phyloP scores from a whole-genome alignment of 106 monocot species.

The Agapanthus africanus region DNA sequence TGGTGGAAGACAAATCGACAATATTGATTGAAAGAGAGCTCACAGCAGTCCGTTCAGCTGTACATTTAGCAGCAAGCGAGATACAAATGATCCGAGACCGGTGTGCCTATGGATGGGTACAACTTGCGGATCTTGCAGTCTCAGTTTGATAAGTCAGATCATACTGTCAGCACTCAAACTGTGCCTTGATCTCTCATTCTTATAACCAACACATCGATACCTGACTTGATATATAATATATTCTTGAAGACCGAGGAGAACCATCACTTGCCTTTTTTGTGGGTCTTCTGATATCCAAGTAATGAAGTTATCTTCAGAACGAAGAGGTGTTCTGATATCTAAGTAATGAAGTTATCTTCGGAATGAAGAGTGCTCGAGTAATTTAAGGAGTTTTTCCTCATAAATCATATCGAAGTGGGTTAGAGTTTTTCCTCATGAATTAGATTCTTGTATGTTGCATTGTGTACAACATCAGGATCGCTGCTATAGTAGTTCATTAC shows the following conservation, averaged over 20 bases:
- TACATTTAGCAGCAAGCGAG: slow-evolving; percentile 33
- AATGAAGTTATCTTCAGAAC: too few species aligned
- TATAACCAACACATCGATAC: background rate
- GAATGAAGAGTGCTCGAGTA: background rate
- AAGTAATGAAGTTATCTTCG: background rate
- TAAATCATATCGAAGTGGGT: too few species aligned
- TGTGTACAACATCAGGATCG: too few species aligned
- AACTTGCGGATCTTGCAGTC: slow-evolving; percentile 45
- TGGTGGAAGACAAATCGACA: slow-evolving; percentile 43
- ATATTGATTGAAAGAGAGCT: slow-evolving; percentile 49
- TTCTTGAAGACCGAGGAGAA: too few species aligned
- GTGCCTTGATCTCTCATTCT: background rate
- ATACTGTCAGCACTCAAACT: background rate
- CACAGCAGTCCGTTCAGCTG: slow-evolving; percentile 16
- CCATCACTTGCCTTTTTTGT: background rate
- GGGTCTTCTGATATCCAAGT: too few species aligned
- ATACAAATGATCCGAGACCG: slow-evolving; percentile 59
- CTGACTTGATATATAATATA: background rate
- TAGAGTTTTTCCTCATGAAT: too few species aligned
- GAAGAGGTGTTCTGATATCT: background rate
- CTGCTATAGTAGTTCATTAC: too few species aligned
- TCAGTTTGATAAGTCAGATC: slow-evolving; percentile 29
- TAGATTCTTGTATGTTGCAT: too few species aligned
- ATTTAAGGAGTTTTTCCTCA: background rate
- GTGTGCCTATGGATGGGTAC: slow-evolving; percentile 76